A percentile compares a stretch with the other conserved stretches of the same genome.
Evolutionary conservation across 805 yeast genomes (phyloP).

Genomic region (Sugiyamaella boreocaroliniensis): DNA sequence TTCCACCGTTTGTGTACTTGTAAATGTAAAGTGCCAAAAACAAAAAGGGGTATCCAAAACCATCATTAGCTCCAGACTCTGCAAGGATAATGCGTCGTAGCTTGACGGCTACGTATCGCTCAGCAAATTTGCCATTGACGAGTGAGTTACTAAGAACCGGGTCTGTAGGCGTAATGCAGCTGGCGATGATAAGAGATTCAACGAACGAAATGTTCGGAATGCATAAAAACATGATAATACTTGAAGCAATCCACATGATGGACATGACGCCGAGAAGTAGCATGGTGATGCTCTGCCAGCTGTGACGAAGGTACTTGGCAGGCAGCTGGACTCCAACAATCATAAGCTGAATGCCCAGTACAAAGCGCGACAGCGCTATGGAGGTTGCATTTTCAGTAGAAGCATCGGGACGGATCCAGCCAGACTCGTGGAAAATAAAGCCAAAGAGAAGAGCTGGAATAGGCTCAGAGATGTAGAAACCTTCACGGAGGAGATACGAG

Average conservation of each 20-base stretch:
- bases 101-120: constrained; percentile 52
- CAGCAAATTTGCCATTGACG: constrained; percentile 66
- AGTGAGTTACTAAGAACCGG: constrained; percentile 70
- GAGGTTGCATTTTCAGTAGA: constrained; percentile 47
- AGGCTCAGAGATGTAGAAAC: constrained; percentile 58
- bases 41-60: constrained; percentile 54
- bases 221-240: constrained; percentile 53
- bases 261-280: constrained; percentile 66
- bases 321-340: constrained; percentile 72
- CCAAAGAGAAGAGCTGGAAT: constrained; percentile 61
- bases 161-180: constrained; percentile 73
- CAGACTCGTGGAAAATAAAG: constrained; percentile 47
- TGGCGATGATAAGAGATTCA: constrained; percentile 54
- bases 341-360: constrained; percentile 62
- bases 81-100: constrained; percentile 57
- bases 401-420: constrained; percentile 49
- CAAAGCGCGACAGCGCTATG: constrained; percentile 53
- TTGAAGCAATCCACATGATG: constrained; percentile 59
- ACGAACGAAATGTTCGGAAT: constrained; percentile 52
- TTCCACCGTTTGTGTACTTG: constrained; percentile 40
- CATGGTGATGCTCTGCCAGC: constrained; percentile 52
- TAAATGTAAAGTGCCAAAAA: constrained; percentile 51
- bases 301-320: constrained; percentile 53
- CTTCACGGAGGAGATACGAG: constrained; percentile 54
- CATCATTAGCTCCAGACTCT: constrained; percentile 73